Evolutionary conservation across 768 basidiomycete species (phyloP).

Genomic region (Boletus subcaerulescens): DNA sequence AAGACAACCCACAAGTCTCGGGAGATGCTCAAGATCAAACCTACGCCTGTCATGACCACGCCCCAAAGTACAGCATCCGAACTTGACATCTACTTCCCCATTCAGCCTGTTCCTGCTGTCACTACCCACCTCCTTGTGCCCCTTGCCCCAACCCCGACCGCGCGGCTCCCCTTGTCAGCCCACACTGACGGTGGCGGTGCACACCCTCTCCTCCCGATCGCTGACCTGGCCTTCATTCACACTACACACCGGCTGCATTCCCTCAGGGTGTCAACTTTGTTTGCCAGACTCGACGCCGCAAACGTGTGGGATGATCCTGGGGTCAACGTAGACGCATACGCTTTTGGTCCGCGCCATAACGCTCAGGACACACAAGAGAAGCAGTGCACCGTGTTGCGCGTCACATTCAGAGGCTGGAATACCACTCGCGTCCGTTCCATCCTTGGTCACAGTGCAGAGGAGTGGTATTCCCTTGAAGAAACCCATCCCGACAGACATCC

Average conservation of each 20-base stretch:
- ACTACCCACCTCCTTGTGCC: constrained; percentile 73
- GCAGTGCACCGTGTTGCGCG: constrained; percentile 61
- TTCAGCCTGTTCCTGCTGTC: constrained; percentile 35
- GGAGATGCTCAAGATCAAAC: constrained; percentile 30
- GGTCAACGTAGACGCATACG: constrained; percentile 55
- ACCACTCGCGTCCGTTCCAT: constrained; percentile 60
- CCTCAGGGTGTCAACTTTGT: constrained; percentile 63
- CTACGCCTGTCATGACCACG: constrained; percentile 1
- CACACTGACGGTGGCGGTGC: constrained; percentile 9
- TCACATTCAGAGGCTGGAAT: constrained; percentile 76
- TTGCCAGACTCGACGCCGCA: constrained; percentile 66
- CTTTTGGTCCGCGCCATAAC: constrained; percentile 45
- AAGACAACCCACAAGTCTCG: constrained; percentile 18
- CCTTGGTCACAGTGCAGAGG: constrained; percentile 67
- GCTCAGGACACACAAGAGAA: constrained; percentile 39
- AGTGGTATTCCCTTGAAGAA: constrained; percentile 77
- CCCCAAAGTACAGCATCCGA: constrained; percentile 33
- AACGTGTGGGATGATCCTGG: constrained; percentile 56
- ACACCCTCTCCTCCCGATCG: constrained; percentile 50
- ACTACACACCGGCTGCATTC: constrained; percentile 52
- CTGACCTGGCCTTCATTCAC: constrained; percentile 51
- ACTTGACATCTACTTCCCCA: constrained; percentile 63
- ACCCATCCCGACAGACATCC: constrained; percentile 20
- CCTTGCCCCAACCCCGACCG: constrained; percentile 69
- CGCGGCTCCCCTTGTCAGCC: constrained; percentile 56